A percentile compares a stretch with the other conserved stretches of the same genome.
phyloP scores from a whole-genome alignment of 1,139 yeast species.

The Spathaspora sp. region DNA sequence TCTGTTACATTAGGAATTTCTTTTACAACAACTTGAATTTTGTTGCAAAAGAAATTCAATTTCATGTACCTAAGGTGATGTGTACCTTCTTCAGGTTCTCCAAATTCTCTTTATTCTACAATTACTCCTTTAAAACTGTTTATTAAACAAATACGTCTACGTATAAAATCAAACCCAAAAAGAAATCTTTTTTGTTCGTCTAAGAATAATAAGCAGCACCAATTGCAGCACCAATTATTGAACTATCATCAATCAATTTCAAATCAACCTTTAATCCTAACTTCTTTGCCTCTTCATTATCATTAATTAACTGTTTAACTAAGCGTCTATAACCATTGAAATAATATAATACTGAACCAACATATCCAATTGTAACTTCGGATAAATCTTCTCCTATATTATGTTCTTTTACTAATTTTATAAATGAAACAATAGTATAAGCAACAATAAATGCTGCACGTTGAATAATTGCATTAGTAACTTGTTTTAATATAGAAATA shows the following conservation, averaged over 20 bases:
- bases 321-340: constrained; percentile 34
- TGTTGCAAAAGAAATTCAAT: not conserved
- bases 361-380: constrained; percentile 39
- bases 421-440: constrained; percentile 32
- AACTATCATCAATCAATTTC: constrained; percentile 41
- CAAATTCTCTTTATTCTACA: too few relatives aligned
- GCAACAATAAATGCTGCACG: constrained; percentile 46
- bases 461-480: constrained; percentile 30
- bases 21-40: not conserved
- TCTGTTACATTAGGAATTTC: not conserved
- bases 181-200: not conserved
- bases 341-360: constrained; percentile 42
- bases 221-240: constrained; percentile 49
- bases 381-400: constrained; percentile 22
- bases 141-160: not conserved
- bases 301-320: constrained; percentile 31
- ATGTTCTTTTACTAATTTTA: constrained; percentile 34
- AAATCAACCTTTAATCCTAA: constrained; percentile 36
- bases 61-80: too few relatives aligned
- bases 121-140: not conserved
- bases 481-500: constrained; percentile 24
- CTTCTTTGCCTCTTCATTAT: constrained; percentile 24
- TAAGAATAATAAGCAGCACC: constrained; percentile 41
- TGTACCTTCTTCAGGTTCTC: too few relatives aligned
- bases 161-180: constrained; percentile 2